Base-by-base conservation (phyloP, 179 eudicot species). In the Vitellaria paradoxa region DNA sequence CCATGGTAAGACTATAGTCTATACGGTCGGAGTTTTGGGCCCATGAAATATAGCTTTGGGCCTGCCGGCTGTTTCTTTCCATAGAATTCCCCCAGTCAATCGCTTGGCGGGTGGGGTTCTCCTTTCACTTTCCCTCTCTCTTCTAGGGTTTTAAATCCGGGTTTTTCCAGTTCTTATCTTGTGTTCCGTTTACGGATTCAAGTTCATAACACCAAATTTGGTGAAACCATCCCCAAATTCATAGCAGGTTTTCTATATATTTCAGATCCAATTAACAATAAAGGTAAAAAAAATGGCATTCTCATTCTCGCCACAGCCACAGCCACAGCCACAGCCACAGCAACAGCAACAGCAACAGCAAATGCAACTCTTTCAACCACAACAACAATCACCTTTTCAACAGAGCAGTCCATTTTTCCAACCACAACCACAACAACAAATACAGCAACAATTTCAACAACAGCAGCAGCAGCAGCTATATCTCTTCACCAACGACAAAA, bases 401-500 rank as follows among this genome's bases (percentile, higher is more conserved):
- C 79, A 60, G 18, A 70, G 61, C 74, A 69, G 59, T 49, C 64
- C 79, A 0, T 71, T 79, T 20, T 84, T 84, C 62, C 91, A 81
- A 72, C 73, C 79, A 37, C 91, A 81, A 72, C 73, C 79, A 37
- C 91, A 84, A 65, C 90, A 82, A 12, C 89, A 86, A 47, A 87
- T 79, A 11, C 91, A 82, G 14, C 89, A 70, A 9, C 89, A 78
- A 0, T 86, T 68, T 0, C 91, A 85, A 13, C 88, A 78, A 0
- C 98, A 91, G 15, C 84, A 82, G 11, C 96, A 92, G 66, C 90
- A 88, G 46, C 98, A 88, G 60, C 77, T 96, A 47, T 96, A 85
- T 87, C 80, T 96, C 26, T 88, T 94, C 70, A 96, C 98, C 2
- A 96, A 88, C 18, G 98, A 93, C 0, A 93, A 89, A 73, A 82